These are phyloP conservation scores for Talaromyces sp. DNA, from an alignment of 2,329 filamentous ascomycete species.

Conservation along the genomic window DNA sequence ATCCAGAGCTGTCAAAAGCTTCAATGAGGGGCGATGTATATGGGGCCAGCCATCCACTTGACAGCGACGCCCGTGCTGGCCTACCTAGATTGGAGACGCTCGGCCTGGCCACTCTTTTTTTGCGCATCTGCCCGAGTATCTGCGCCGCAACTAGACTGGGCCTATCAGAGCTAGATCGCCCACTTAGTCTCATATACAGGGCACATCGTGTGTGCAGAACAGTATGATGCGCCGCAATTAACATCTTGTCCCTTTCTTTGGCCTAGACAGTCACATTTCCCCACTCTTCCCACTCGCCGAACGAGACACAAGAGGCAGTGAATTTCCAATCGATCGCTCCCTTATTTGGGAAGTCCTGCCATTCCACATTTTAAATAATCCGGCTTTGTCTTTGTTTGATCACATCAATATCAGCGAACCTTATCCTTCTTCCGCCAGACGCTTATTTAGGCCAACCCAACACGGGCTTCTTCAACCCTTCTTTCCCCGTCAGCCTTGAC, in stretches of 20 bases:
- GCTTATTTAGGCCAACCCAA: not conserved
- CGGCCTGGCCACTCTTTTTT: not conserved
- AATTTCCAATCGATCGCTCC: constrained; percentile 8
- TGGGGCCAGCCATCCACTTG: not conserved
- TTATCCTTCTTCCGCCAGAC: not conserved
- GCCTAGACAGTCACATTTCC: constrained; percentile 5
- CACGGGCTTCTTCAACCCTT: not conserved
- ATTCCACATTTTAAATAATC: constrained; percentile 6
- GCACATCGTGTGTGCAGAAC: constrained; percentile 9
- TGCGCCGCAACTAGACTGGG: constrained; percentile 8
- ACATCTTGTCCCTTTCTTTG: constrained; percentile 11
- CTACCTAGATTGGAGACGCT: constrained; percentile 3
- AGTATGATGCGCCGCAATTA: constrained; percentile 14
- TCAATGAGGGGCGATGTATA: not conserved
- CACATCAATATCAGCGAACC: not conserved
- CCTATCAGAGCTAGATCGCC: constrained; percentile 7
- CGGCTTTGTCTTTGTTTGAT: constrained; percentile 9
- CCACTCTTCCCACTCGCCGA: constrained; percentile 8
- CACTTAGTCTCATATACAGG: constrained; percentile 10
- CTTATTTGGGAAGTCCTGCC: constrained; percentile 6
- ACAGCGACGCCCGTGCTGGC: constrained; percentile 9
- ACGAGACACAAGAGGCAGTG: constrained; percentile 2
- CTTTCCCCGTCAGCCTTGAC: not conserved
- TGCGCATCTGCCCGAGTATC: not conserved
- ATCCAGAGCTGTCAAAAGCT: not conserved